phyloP scores from a whole-genome alignment of 306 rosid species.

The Potentilla sterilis region DNA sequence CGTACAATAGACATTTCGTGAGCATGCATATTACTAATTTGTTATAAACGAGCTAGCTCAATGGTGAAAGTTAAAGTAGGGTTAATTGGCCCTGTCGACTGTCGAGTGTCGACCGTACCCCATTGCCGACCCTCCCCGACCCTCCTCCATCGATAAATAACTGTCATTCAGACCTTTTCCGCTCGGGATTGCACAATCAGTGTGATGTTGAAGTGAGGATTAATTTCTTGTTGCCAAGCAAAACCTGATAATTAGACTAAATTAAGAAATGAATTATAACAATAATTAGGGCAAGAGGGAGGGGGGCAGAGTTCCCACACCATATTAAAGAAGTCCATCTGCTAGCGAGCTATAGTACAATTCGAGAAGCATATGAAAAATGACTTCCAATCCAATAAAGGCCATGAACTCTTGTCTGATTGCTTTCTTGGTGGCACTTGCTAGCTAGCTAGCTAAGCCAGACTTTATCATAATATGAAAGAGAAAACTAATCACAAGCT shows the following conservation, averaged over 20 bases:
- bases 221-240: neutral
- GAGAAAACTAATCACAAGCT: neutral
- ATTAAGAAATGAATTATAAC: neutral
- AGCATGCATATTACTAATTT: too few species aligned
- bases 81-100: neutral
- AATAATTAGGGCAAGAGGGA: neutral
- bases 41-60: neutral
- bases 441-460: neutral
- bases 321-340: slow-evolving; percentile 5
- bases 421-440: slow-evolving; percentile 14
- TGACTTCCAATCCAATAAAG: slow-evolving; percentile 29
- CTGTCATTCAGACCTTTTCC: neutral
- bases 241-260: neutral
- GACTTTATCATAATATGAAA: neutral
- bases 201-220: slow-evolving; percentile 1
- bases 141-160: neutral
- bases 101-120: neutral
- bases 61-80: neutral
- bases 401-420: slow-evolving; percentile 34
- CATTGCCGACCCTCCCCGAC: neutral
- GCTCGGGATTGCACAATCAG: neutral
- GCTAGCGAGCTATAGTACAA: slow-evolving; percentile 21
- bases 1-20: too few species aligned
- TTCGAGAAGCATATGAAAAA: slow-evolving; percentile 25
- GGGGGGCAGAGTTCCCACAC: slow-evolving; percentile 1